A percentile compares a stretch with the other conserved stretches of the same genome.
Conservation (phyloP, 371 early-diverging fungal genomes). For the Actinomortierella wolfii region DNA sequence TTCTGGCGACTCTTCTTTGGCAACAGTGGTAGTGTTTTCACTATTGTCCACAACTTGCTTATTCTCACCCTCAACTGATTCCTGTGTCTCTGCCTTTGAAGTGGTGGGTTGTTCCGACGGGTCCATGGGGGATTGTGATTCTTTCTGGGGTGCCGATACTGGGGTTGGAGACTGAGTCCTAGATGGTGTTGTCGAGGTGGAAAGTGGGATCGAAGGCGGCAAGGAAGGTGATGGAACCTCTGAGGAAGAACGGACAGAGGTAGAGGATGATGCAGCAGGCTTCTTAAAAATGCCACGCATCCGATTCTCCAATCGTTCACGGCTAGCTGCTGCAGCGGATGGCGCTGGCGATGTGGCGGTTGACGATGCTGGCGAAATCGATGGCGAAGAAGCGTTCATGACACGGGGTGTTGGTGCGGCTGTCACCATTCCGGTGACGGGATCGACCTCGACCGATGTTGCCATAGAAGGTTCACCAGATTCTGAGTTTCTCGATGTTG, state of each 20-base stretch:
- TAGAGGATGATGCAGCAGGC: conserved; percentile 20
- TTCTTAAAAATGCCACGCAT: conserved; percentile 46
- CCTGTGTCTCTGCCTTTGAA: neutral
- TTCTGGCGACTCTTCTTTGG: too few relatives aligned
- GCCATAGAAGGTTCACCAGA: neutral
- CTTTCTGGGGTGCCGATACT: too few relatives aligned
- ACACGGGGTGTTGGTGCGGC: conserved; percentile 23
- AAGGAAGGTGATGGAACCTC: neutral
- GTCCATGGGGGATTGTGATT: too few relatives aligned
- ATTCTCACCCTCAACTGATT: neutral
- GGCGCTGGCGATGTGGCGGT: conserved; percentile 8
- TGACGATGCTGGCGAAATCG: conserved; percentile 1
- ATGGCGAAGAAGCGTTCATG: conserved; percentile 2
- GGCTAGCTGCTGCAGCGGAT: conserved; percentile 30
- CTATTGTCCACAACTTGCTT: neutral
- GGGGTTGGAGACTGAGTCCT: neutral
- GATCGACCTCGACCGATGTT: conserved; percentile 19
- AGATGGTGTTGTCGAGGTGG: conserved; percentile 13
- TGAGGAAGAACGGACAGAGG: conserved; percentile 14
- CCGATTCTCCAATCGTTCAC: conserved; percentile 37
- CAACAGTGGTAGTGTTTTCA: neutral
- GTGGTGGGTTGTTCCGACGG: too few relatives aligned
- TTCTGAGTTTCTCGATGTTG: neutral
- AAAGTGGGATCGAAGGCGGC: conserved; percentile 12
- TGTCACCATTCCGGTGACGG: conserved; percentile 37